Evolutionary conservation across 352 stramenopile species (phyloP).

Genomic region (Phytophthora niederhauseri): DNA sequence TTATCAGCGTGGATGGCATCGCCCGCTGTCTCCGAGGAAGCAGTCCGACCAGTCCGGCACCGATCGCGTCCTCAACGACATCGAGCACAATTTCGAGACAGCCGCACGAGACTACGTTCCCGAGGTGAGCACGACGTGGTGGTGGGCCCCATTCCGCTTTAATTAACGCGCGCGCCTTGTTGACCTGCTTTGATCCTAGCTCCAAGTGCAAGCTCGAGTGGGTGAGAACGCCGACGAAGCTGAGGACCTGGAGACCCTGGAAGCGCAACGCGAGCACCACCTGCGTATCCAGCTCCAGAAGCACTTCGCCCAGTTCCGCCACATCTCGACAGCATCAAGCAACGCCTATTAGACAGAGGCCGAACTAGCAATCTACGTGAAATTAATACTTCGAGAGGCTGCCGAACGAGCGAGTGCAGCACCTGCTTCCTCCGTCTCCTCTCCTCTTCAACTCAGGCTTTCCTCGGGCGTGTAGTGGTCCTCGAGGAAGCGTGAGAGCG

Average conservation of each 20-base stretch:
- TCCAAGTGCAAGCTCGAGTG: slow-evolving; percentile 31
- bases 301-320: slow-evolving; percentile 66
- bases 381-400: slow-evolving; percentile 21
- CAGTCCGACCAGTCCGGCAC: slow-evolving; percentile 11
- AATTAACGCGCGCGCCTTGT: background rate
- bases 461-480: slow-evolving; percentile 74
- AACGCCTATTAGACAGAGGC: slow-evolving; percentile 4
- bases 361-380: slow-evolving; percentile 24
- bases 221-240: slow-evolving; percentile 33
- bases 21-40: slow-evolving; percentile 36
- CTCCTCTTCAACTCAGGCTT: slow-evolving; percentile 30
- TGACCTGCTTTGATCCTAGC: background rate
- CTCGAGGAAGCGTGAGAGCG: slow-evolving; percentile 78
- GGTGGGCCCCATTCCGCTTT: background rate
- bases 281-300: slow-evolving; percentile 53
- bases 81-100: slow-evolving; percentile 38
- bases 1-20: slow-evolving; percentile 55
- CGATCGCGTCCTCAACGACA: slow-evolving; percentile 30
- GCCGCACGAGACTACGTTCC: slow-evolving; percentile 49
- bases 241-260: slow-evolving; percentile 39
- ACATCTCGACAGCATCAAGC: slow-evolving; percentile 4
- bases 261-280: slow-evolving; percentile 42
- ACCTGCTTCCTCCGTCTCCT: background rate
- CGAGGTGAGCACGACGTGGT: slow-evolving; percentile 26
- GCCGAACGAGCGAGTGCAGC: background rate